Evolutionary conservation across 2,329 filamentous ascomycete species (phyloP).

Genomic region (Monosporascus sp.): DNA sequence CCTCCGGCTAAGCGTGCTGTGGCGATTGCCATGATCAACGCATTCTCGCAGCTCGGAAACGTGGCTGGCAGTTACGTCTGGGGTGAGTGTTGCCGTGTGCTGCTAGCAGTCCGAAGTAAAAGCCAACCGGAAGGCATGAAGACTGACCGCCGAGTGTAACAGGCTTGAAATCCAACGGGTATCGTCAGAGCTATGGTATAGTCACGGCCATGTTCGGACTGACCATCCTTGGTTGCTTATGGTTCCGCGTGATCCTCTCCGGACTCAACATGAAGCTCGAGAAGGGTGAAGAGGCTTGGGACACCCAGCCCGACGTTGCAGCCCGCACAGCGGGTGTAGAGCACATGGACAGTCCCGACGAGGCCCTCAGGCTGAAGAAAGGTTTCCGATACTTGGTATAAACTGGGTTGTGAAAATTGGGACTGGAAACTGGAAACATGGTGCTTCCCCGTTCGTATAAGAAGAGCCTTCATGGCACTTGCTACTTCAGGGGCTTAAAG

Average conservation of each 20-base stretch:
- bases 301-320: conserved; percentile 31
- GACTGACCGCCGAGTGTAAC: neutral
- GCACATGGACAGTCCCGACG: conserved; percentile 35
- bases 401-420: neutral
- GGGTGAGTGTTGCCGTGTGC: conserved; percentile 20
- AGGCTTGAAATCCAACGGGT: conserved; percentile 50
- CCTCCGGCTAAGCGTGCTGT: conserved; percentile 57
- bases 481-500: too few species aligned
- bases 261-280: conserved; percentile 43
- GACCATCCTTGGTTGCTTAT: conserved; percentile 46
- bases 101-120: neutral
- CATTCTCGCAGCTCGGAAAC: conserved; percentile 51
- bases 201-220: conserved; percentile 60
- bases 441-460: too few species aligned
- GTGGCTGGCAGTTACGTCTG: conserved; percentile 60
- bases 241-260: conserved; percentile 41
- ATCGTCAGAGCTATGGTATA: conserved; percentile 59
- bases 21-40: conserved; percentile 56
- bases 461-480: too few species aligned
- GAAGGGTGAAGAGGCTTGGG: conserved; percentile 33
- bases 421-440: too few species aligned
- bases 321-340: conserved; percentile 34
- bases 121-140: neutral
- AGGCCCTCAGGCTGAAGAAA: conserved; percentile 38
- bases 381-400: conserved; percentile 43